Base-by-base conservation (phyloP, 257 asterid genomes). In the Nicotiana paniculata region DNA sequence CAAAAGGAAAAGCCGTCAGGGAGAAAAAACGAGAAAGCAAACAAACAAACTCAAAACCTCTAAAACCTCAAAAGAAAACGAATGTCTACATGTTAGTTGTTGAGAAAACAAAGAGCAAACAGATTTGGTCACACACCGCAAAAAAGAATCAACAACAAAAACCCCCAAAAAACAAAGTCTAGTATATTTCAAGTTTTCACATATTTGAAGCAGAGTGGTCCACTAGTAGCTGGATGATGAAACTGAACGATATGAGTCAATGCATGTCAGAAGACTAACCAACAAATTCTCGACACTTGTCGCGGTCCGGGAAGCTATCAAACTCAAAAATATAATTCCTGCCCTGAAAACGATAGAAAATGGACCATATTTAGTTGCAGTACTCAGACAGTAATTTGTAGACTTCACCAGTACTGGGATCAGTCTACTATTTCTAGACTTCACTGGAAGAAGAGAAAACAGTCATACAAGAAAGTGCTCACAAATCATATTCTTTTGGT, bases 241-340 rank as follows among this genome's bases (percentile, higher is more conserved):
- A 77, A 77, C 78, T 67, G 53, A 53, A 28, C 6, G 54, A 51
- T 7, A 26, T 17, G 39, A 54, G 55, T 24, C 51, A 66, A 66
- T 65, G 35, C 51, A 53, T 61, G 21, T 64, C 62, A 81, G 58
- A 83, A 57, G 58, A 89, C 96, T 92, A 88, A 94, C 99, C 98
- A 61, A 94, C 97, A 86, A 91, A 91, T 69, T 96, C 97, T 83
- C 90, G 88, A 90, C 98, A 96, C 35, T 55, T 92, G 86, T 96
- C 97, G 63, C 99, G 98, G 37, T 96, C 98, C 51, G 96, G 87
- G 86, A 93, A 94, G 84, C 68, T 90, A 72, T 89, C 93, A 78
- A 96, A 94, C 90, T 94, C 97, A 83, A 96, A 93, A 76, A 94
- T 89, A 89, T 88, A 92, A 88, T 81, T 92, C 37, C 72, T 90